These are phyloP conservation scores for Lycium barbarum DNA, from an alignment of 257 asterid genomes.

Conservation along the genomic window DNA sequence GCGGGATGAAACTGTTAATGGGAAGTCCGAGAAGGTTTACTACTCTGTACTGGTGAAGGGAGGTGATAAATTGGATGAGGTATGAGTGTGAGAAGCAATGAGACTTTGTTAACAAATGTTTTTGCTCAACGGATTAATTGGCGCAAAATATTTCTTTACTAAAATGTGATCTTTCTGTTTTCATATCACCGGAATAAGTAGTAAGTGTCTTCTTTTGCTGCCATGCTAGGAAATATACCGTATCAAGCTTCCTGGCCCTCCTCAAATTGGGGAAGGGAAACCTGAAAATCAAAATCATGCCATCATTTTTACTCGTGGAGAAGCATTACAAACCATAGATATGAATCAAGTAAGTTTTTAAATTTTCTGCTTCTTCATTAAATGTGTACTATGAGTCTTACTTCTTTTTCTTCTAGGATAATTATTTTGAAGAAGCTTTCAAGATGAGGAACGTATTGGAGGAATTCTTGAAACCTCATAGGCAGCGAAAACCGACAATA, in stretches of 20 bases:
- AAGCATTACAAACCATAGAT: conserved; percentile 98
- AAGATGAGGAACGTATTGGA: conserved; percentile 96
- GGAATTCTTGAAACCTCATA: conserved; percentile 74
- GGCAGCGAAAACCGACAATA: conserved; percentile 87
- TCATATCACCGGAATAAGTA: conserved; percentile 23
- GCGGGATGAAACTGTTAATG: conserved; percentile 70
- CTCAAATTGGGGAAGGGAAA: conserved; percentile 96
- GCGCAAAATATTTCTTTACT: not conserved
- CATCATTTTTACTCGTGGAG: conserved; percentile 96
- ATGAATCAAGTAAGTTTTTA: conserved; percentile 83
- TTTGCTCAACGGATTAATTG: not conserved
- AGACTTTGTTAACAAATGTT: not conserved
- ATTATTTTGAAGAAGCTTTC: conserved; percentile 98
- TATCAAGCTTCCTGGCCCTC: conserved; percentile 96
- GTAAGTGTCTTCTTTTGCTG: conserved; percentile 21
- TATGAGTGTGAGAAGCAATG: conserved; percentile 40
- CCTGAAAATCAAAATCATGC: conserved; percentile 99
- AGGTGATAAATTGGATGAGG: conserved; percentile 95
- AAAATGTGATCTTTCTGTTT: not conserved
- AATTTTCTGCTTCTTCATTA: conserved; percentile 29
- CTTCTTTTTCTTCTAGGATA: conserved; percentile 63
- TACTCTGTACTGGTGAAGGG: conserved; percentile 98
- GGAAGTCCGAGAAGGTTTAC: conserved; percentile 67
- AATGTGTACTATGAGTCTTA: conserved; percentile 19
- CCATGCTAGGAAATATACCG: conserved; percentile 90